These are phyloP conservation scores for Yarrowia sp. DNA, from an alignment of 805 yeast species.

Conservation along the genomic window DNA sequence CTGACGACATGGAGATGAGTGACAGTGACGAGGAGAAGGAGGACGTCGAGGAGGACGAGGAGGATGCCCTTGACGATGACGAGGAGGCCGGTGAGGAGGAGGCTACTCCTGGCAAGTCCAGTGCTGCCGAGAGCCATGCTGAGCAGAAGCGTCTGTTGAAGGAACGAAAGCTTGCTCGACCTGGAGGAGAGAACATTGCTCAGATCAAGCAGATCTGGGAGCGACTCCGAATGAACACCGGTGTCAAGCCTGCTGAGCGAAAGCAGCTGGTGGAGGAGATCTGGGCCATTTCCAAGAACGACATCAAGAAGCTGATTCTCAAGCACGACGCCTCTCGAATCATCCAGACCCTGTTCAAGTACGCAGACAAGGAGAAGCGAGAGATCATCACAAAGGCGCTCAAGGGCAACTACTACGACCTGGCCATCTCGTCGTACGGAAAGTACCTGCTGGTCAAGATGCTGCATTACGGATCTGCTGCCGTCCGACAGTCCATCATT, in stretches of 20 bases:
- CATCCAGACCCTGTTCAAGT: slow-evolving; percentile 88
- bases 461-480: slow-evolving; percentile 86
- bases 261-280: slow-evolving; percentile 76
- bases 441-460: slow-evolving; percentile 85
- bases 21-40: slow-evolving; percentile 28
- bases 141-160: slow-evolving; percentile 75
- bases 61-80: slow-evolving; percentile 30
- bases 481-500: slow-evolving; percentile 69
- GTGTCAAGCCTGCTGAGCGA: slow-evolving; percentile 72
- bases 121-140: slow-evolving; percentile 67
- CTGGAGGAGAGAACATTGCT: slow-evolving; percentile 82
- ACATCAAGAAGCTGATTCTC: slow-evolving; percentile 77
- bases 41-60: slow-evolving; percentile 28
- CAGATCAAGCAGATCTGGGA: slow-evolving; percentile 89
- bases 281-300: slow-evolving; percentile 78
- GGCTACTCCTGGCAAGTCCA: slow-evolving; percentile 38
- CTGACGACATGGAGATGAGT: slow-evolving; percentile 17
- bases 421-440: slow-evolving; percentile 92
- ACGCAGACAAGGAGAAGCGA: slow-evolving; percentile 76
- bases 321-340: slow-evolving; percentile 97
- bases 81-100: slow-evolving; percentile 39
- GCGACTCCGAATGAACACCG: slow-evolving; percentile 77
- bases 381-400: slow-evolving; percentile 63
- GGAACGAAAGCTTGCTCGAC: slow-evolving; percentile 84
- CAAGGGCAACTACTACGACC: slow-evolving; percentile 70